Evolutionary conservation across 306 rosid genomes (phyloP).

Genomic region (Datisca glomerata): DNA sequence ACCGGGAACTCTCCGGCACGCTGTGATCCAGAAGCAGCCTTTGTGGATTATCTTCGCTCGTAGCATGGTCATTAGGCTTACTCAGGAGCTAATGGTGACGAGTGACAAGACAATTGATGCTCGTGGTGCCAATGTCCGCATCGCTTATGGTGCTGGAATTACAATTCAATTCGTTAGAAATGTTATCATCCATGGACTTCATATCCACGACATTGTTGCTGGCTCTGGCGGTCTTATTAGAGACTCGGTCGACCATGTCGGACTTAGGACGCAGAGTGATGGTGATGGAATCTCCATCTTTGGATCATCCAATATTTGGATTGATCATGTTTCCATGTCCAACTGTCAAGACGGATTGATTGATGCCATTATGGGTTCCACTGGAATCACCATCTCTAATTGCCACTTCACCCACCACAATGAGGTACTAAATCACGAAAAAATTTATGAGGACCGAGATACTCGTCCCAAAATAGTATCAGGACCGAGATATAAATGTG

Average conservation of each 20-base stretch:
- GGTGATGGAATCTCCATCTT: conserved; percentile 82
- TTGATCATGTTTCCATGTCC: conserved; percentile 75
- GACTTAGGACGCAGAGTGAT: conserved; percentile 46
- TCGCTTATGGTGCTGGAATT: conserved; percentile 54
- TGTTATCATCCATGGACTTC: conserved; percentile 48
- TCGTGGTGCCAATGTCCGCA: conserved; percentile 42
- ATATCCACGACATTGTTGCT: conserved; percentile 27
- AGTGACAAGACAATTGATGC: conserved; percentile 68
- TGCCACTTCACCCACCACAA: conserved; percentile 62
- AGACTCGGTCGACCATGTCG: conserved; percentile 39
- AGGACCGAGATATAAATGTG: background rate
- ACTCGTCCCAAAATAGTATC: background rate
- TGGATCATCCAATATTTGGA: conserved; percentile 59
- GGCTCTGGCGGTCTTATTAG: conserved; percentile 36
- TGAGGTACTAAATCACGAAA: conserved; percentile 27
- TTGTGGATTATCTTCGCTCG: conserved; percentile 55
- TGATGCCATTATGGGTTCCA: conserved; percentile 67
- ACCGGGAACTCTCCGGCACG: conserved; percentile 58
- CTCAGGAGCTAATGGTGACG: conserved; percentile 46
- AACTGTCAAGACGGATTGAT: conserved; percentile 45
- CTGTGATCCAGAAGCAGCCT: conserved; percentile 38
- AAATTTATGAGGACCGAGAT: too few species aligned
- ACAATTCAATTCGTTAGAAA: conserved; percentile 48
- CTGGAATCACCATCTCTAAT: conserved; percentile 78
- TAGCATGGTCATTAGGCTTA: conserved; percentile 42